Base-by-base conservation (phyloP, 306 rosid species). In the Trifolium pratense region DNA sequence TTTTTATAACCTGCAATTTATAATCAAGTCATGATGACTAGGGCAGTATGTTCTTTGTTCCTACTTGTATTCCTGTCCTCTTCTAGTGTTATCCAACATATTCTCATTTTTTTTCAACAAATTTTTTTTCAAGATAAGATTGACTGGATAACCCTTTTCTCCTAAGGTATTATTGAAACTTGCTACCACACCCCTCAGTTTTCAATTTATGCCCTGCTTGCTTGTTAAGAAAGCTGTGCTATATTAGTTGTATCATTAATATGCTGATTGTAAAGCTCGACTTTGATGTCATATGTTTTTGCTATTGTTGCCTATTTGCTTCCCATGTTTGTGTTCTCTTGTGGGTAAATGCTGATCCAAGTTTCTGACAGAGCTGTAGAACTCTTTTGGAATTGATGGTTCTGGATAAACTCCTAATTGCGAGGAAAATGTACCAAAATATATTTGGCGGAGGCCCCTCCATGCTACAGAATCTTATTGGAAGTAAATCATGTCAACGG, bases 371-470 rank as follows among this genome's bases (percentile, higher is more conserved):
- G 99, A 94, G 87, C 84, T 91, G 96, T 76, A 87, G 85, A 86
- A 87, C 75, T 65, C 81, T 89, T 66, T 71, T 94, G 85, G 96
- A 91, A 82, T 56, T 88, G 88, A 89, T 94, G 99, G 60, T 84
- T 68, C 66, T 94, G 72, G 97, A 91, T 71, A 84, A 83, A 64
- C 92, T 88, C 83, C 80, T 94, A 20, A 53, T 9, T 36, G 88
- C 83, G 76, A 88, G 82, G 93, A 94, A 89, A 85, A 89, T 94
- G 89, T 86, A 77, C 67, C 96, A 91, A 78, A 75, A 51, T 42
- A 78, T 37, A 21, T 84, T 79, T 63, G 68, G 43, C 17, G 88
- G 77, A 9, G 71, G 80, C 8, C 90, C 96, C 59, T 70, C 89
- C 21, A 23, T 84, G 70, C 86, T 94, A 25, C 82, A 85, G 69